Evolutionary conservation across 768 basidiomycete genomes (phyloP), one percentile per base, ranked within the genome.

Genomic region (Podaxis mareebaensis): DNA sequence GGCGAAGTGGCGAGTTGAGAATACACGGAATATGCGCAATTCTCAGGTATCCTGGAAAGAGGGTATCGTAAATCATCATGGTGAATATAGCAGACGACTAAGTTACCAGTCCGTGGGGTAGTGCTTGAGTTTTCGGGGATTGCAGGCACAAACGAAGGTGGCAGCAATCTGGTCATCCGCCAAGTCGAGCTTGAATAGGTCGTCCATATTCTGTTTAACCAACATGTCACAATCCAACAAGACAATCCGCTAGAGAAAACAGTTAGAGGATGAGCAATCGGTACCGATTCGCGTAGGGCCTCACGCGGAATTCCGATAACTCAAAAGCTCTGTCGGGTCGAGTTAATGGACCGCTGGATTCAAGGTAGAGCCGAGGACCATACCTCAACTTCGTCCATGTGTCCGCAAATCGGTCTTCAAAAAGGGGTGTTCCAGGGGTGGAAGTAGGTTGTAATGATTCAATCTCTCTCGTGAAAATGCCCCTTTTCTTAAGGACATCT

Each of bases 221-320:
- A 94, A 80, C 95, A 96, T 96, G 76, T 96, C 95, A 20, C 89
- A 86, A 72, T 96, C 95, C 55, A 96, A 75, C 40, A 96, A 81
- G 60, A 95, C 89, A 60, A 96, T 72, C 26, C 90, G 84, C 91
- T 93, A 59, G 58, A 60, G 39, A 20, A 30, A 7, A 49, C 4
- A 10, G 33, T 53, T 24, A 59, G 42, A 63, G 12, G 22, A 36
- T 11, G 4, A 42, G 7, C 5, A 17, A 26, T 51, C n/a, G 20
- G 48, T 28, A 46, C 30, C 28, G 28, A 17, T 39, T 62, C 55
- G 49, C 7, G 15, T 20, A 33, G n/a, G n/a, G 52, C 64, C 77
- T 64, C 74, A 88, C 91, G 53, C 90, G 86, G 72, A 85, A 94
- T 71, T 88, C 85, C 4, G 72, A 75, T 61, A 93, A 74, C 65